These are phyloP conservation scores for Phlyctochytrium bullatum DNA, from an alignment of 192 early-diverging fungal species.

Conservation along the genomic window DNA sequence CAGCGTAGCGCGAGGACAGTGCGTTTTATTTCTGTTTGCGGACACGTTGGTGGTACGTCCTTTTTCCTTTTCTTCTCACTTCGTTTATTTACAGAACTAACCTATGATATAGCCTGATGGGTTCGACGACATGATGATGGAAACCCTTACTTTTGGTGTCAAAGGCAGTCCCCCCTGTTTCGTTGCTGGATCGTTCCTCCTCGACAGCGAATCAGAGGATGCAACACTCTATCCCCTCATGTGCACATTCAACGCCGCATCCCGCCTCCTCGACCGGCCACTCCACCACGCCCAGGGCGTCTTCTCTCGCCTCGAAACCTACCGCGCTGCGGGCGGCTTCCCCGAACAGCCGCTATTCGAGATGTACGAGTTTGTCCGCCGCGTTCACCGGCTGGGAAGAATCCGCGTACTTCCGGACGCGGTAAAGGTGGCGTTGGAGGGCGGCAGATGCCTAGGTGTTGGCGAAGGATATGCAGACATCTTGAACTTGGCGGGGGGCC, in stretches of 20 bases:
- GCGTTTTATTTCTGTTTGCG: neutral
- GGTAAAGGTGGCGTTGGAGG: neutral
- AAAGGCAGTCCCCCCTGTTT: too few relatives aligned
- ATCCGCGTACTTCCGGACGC: neutral
- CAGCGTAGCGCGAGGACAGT: neutral
- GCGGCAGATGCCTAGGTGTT: conserved; percentile 3
- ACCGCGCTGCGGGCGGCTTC: neutral
- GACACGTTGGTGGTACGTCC: neutral
- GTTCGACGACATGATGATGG: neutral
- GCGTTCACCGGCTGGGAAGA: neutral
- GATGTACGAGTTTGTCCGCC: neutral
- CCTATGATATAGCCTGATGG: neutral
- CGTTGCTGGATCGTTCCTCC: neutral
- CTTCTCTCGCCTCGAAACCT: neutral
- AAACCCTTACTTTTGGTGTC: too few relatives aligned
- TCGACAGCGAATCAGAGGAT: neutral
- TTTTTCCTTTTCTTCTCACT: too few relatives aligned
- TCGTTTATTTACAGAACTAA: too few relatives aligned
- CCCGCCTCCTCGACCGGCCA: neutral
- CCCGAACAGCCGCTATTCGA: conserved; percentile 6
- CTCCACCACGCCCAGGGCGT: neutral
- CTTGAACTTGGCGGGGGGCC: neutral
- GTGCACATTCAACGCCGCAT: neutral
- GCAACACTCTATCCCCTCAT: neutral
- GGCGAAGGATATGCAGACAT: neutral